Conservation (phyloP, 495 filamentous ascomycete genomes). For the Aspergillus nanangensis region DNA sequence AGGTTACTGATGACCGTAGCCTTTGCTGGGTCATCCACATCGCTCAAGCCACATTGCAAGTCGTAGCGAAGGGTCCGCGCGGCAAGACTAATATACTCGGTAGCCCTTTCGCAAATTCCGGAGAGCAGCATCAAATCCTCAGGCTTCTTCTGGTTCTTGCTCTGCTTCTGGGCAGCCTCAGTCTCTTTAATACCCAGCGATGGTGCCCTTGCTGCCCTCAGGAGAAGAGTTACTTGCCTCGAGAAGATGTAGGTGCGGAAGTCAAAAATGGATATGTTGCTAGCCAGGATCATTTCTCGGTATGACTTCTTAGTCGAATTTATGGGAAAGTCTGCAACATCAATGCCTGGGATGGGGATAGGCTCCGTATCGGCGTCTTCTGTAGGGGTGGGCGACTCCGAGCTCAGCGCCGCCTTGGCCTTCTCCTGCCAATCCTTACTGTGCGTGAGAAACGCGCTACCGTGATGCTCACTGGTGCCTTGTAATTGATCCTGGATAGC, state of each 20-base stretch:
- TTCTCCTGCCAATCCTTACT: conserved; percentile 66
- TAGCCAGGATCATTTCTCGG: conserved; percentile 88
- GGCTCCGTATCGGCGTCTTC: conserved; percentile 13
- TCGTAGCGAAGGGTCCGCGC: conserved; percentile 76
- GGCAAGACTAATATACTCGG: conserved; percentile 75
- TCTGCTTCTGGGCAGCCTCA: conserved; percentile 9
- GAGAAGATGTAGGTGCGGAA: conserved; percentile 94
- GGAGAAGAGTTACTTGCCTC: conserved; percentile 75
- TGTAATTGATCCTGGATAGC: conserved; percentile 70
- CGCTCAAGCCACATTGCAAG: conserved; percentile 40
- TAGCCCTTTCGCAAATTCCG: conserved; percentile 72
- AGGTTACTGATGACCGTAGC: conserved; percentile 69
- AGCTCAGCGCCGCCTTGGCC: conserved; percentile 45
- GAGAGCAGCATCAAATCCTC: conserved; percentile 75
- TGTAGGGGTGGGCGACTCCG: conserved; percentile 1
- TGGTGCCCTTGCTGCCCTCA: conserved; percentile 71
- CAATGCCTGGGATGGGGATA: conserved; percentile 26
- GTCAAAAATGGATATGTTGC: conserved; percentile 95
- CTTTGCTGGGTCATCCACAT: conserved; percentile 30
- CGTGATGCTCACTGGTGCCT: conserved; percentile 52
- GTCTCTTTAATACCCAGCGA: conserved; percentile 22
- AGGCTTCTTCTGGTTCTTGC: conserved; percentile 42
- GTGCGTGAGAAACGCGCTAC: conserved; percentile 59
- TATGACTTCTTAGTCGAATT: conserved; percentile 75
- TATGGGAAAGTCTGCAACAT: conserved; percentile 49